Conservation (phyloP, 768 basidiomycete genomes). For the Leucocoprinus leucothites region DNA sequence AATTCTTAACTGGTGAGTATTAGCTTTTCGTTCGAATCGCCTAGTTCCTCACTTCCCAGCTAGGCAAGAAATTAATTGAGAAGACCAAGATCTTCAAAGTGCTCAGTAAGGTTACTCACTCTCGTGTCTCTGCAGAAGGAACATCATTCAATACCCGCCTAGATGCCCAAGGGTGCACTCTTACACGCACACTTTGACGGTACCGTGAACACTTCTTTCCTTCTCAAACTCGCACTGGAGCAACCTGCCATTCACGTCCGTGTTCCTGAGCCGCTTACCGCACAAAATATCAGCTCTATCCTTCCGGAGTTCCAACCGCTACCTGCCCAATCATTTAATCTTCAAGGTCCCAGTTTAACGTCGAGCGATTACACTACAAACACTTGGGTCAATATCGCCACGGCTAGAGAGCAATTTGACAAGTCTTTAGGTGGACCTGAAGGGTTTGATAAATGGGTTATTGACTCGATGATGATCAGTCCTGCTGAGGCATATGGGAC, state of each 20-base stretch:
- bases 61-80: constrained; percentile 41
- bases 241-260: constrained; percentile 64
- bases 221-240: constrained; percentile 53
- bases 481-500: constrained; percentile 70
- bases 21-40: background rate
- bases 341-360: constrained; percentile 32
- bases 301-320: constrained; percentile 55
- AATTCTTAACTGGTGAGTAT: constrained; percentile 47
- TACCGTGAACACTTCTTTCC: constrained; percentile 51
- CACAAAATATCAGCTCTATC: constrained; percentile 35
- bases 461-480: constrained; percentile 60
- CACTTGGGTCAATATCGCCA: constrained; percentile 54
- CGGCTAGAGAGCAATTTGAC: constrained; percentile 53
- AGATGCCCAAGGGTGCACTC: constrained; percentile 83
- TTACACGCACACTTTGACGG: constrained; percentile 77
- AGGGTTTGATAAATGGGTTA: constrained; percentile 69
- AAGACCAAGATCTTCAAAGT: constrained; percentile 53
- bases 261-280: constrained; percentile 34
- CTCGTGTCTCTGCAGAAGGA: background rate
- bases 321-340: constrained; percentile 29
- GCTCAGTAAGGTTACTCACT: constrained; percentile 46
- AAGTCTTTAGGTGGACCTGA: constrained; percentile 51
- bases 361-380: constrained; percentile 39
- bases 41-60: too few relatives aligned
- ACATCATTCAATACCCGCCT: background rate